These are phyloP conservation scores for Cladobotryum protrusum DNA, from an alignment of 2,329 filamentous ascomycete genomes.

Conservation along the genomic window DNA sequence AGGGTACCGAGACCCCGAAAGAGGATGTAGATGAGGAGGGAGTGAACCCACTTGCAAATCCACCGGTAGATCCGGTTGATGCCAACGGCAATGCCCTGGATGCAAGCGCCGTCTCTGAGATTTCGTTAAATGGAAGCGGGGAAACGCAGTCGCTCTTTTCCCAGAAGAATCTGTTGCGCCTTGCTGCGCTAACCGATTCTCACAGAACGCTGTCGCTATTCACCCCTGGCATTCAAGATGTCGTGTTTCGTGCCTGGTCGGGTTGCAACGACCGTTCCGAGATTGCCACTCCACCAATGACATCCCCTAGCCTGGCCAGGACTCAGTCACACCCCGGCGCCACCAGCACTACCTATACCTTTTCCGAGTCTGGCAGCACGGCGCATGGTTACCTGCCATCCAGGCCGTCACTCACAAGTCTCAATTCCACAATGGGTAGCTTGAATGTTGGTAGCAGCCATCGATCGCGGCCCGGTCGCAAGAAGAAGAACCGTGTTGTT, in stretches of 20 bases:
- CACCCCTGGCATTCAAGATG: constrained; percentile 83
- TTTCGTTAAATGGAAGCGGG: constrained; percentile 71
- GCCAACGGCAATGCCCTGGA: constrained; percentile 71
- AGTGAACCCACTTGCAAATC: constrained; percentile 74
- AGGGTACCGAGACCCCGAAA: constrained; percentile 43
- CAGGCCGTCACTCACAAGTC: constrained; percentile 58
- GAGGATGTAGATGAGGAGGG: constrained; percentile 52
- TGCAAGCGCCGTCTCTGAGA: constrained; percentile 64
- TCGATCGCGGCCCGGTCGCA: constrained; percentile 58
- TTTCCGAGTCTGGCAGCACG: constrained; percentile 63
- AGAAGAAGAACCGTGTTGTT: constrained; percentile 78
- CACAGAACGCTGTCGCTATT: constrained; percentile 88
- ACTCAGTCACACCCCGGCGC: constrained; percentile 56
- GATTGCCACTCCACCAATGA: constrained; percentile 39
- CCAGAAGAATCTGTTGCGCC: constrained; percentile 81
- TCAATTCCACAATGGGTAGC: constrained; percentile 55
- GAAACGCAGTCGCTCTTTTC: constrained; percentile 90
- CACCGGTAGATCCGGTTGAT: constrained; percentile 77
- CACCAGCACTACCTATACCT: constrained; percentile 62
- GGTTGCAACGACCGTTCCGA: constrained; percentile 68
- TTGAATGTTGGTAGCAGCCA: constrained; percentile 57
- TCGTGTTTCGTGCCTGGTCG: constrained; percentile 89
- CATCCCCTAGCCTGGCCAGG: constrained; percentile 51
- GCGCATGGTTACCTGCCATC: constrained; percentile 58
- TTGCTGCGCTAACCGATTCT: constrained; percentile 78